Conservation (phyloP, 2,329 filamentous ascomycete species). For the Beauveria pseudobassiana region DNA sequence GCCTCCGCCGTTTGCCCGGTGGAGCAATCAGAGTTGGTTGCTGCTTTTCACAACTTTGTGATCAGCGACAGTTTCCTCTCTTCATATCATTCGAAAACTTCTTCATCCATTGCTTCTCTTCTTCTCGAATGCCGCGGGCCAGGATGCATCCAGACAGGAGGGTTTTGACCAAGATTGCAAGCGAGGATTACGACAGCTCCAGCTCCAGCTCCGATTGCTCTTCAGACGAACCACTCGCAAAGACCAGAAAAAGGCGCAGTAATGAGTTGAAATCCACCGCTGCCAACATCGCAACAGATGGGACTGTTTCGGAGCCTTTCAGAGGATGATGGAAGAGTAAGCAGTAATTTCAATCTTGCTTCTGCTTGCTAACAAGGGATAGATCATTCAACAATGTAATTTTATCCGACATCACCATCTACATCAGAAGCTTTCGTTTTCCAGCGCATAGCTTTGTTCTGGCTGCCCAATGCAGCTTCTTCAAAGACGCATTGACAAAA, state of each 20-base stretch:
- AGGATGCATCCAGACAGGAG: not conserved
- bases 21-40: not conserved
- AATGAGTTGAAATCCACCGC: not conserved
- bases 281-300: not conserved
- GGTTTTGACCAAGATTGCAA: not conserved
- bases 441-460: conserved; percentile 2
- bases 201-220: not conserved
- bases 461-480: not conserved
- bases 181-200: not conserved
- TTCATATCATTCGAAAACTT: not conserved
- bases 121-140: not conserved
- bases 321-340: conserved; percentile 5
- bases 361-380: not conserved
- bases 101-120: not conserved
- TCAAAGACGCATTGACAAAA: not conserved
- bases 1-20: not conserved
- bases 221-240: not conserved
- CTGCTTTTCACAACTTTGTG: not conserved
- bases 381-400: conserved; percentile 1
- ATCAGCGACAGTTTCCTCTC: not conserved
- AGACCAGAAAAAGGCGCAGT: not conserved
- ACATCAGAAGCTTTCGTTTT: not conserved
- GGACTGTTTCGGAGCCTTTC: not conserved
- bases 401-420: not conserved
- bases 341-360: not conserved